Conservation (phyloP, 1,284 basidiomycete species). For the Boletus nobilissimus region DNA sequence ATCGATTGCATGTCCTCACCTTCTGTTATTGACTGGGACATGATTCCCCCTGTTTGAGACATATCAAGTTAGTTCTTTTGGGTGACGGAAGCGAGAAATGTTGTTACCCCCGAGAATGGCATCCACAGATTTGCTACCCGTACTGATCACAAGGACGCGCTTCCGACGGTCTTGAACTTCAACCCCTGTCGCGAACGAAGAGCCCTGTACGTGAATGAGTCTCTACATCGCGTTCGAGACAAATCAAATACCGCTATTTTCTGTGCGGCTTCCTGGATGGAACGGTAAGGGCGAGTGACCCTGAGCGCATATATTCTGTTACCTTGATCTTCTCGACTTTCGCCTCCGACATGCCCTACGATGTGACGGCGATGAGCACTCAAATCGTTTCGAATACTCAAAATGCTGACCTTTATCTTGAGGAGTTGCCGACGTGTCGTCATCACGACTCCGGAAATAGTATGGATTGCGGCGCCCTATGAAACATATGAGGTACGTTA, state of each 20-base stretch:
- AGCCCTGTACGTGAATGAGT: slow-evolving; percentile 63
- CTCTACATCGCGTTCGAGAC: background rate
- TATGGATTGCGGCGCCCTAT: slow-evolving; percentile 78
- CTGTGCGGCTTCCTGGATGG: slow-evolving; percentile 79
- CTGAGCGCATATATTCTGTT: slow-evolving; percentile 39
- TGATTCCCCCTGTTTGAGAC: slow-evolving; percentile 71
- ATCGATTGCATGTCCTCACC: slow-evolving; percentile 53
- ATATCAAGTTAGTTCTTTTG: background rate
- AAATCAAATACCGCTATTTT: slow-evolving; percentile 73
- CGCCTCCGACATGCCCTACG: slow-evolving; percentile 84
- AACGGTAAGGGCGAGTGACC: slow-evolving; percentile 14
- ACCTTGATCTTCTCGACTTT: slow-evolving; percentile 97
- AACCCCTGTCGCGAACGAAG: slow-evolving; percentile 89
- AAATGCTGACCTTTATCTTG: slow-evolving; percentile 82
- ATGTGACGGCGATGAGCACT: slow-evolving; percentile 17
- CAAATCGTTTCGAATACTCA: slow-evolving; percentile 22
- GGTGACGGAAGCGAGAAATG: background rate
- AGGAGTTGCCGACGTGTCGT: slow-evolving; percentile 87
- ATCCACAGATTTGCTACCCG: slow-evolving; percentile 92
- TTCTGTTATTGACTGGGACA: slow-evolving; percentile 93
- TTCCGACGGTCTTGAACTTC: slow-evolving; percentile 88
- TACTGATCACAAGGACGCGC: slow-evolving; percentile 82
- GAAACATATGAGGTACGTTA: slow-evolving; percentile 14
- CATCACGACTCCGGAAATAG: slow-evolving; percentile 84
- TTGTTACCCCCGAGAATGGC: slow-evolving; percentile 81